Base-by-base conservation (phyloP, 169 alveolate genomes). In the Plasmodium relictum region DNA sequence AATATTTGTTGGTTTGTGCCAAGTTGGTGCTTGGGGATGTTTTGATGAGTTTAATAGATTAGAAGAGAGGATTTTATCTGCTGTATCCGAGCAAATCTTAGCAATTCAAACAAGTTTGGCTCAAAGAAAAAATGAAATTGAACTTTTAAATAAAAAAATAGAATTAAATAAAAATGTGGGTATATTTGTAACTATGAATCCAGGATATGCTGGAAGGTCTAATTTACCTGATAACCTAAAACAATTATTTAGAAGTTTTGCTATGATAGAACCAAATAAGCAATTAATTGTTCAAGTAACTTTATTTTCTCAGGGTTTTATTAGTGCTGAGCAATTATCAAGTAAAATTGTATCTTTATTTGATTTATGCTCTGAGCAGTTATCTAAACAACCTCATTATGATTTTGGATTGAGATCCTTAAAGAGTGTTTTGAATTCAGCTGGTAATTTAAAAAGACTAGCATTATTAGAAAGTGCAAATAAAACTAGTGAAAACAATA, bases 21-120 rank as follows among this genome's bases (percentile, higher is more conserved):
- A 95, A 74, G 98, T 97, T 5, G 99, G 99, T 37, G 99, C 99
- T 6, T 99, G 99, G 99, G 99, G 99, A 26, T 98, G 99, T 90
- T 99, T 99, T 83, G 99, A 99, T 94, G 99, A 98, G 94, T 98
- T 98, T 93, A 98, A 98, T 89, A 94, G 99, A 83, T 94, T 98
- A 42, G 99, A 97, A 76, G 99, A 98, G 85, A 93, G 99, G 54
- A 98, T 98, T 92, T 95, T 98, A 9, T 97, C 99, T 0, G 99
- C 99, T 14, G 98, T 97, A 20, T 97, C 99, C n/a, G 98, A 98
- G 88, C 97, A 97, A 89, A 97, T 98, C 56, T 93, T 97, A 42
- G 93, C 97, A 39, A 98, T 98, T 68, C 98, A 98, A 73, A 93
- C 97, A 50, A 98, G 99, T 22, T 92, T 97, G n/a, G 92, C 95